Base-by-base conservation (phyloP, 176 grass and related monocot species). In the Ensete glaucum region DNA sequence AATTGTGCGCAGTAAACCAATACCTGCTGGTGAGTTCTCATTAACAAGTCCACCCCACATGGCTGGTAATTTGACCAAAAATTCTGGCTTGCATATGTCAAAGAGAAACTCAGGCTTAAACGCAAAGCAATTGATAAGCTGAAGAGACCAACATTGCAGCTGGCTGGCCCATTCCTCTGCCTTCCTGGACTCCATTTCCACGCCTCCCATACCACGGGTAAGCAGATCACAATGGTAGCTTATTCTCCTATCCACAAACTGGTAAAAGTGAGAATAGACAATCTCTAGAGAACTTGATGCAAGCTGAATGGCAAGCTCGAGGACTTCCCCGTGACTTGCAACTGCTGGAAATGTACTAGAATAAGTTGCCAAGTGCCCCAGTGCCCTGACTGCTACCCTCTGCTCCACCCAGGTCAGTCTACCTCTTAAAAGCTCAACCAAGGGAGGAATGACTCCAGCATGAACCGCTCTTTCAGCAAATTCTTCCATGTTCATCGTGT, bases 121-220 rank as follows among this genome's bases (percentile, higher is more conserved):
- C 62, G 95, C 95, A 86, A 99, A 94, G 79, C 90, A 99, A 71
- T 99, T 99, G 62, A 94, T 91, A 50, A 99, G 90, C 73, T 99
- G 95, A 83, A 99, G 86, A 78, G 95, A 99, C 95, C 95, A 99
- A 81, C 95, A 99, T 67, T 99, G 95, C 71, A 99, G 72, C 74
- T 99, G 95, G 81, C 95, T 99, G 69, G 95, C 95, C 95, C 95
- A 99, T 81, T 99, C 95, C 84, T 99, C 95, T 70, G 95, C 95
- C 81, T 94, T 99, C 67, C 95, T 89, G 13, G 88, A 94, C 54
- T 99, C 95, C 95, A 99, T 99, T 80, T 99, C 95, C 52, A 85
- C 80, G 64, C 95, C 95, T 82, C 95, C 95, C 95, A 99, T 99
- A 71, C 91, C 95, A 69, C 95, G 91, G 58, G 95, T 99, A 75